Evolutionary conservation across 176 grass and related monocot species (phyloP).

Genomic region (Cenchrus purpureus): DNA sequence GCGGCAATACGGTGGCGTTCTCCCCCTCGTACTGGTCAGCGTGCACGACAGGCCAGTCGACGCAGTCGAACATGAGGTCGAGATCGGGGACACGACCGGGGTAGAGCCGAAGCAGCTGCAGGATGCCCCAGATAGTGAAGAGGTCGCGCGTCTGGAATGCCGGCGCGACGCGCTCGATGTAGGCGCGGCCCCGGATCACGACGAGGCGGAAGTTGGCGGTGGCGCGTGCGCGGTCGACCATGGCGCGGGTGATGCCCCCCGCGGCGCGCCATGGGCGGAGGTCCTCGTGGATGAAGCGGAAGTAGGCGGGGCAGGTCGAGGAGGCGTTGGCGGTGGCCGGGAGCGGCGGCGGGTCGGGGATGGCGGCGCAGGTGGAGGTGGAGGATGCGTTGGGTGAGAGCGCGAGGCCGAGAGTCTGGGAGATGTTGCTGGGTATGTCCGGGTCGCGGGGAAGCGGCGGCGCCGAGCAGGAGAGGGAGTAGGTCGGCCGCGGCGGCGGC

Average conservation of each 20-base stretch:
- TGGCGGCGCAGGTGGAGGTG: constrained; percentile 23
- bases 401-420: constrained; percentile 49
- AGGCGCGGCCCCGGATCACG: constrained; percentile 56
- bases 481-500: constrained; percentile 35
- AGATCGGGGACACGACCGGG: constrained; percentile 78
- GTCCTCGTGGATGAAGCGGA: constrained; percentile 87
- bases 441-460: constrained; percentile 50
- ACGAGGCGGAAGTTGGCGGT: constrained; percentile 76
- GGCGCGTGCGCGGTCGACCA: constrained; percentile 58
- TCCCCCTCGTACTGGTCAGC: constrained; percentile 45
- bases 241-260: constrained; percentile 65
- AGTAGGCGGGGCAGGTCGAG: constrained; percentile 71
- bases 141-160: constrained; percentile 74
- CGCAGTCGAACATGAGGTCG: constrained; percentile 87
- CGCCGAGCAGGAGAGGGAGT: constrained; percentile 52
- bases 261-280: constrained; percentile 75
- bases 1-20: constrained; percentile 58
- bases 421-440: constrained; percentile 52
- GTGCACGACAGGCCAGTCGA: constrained; percentile 64
- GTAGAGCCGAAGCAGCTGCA: constrained; percentile 78
- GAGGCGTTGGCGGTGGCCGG: constrained; percentile 36
- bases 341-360: constrained; percentile 25
- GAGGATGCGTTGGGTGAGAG: constrained; percentile 22
- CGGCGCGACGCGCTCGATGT: constrained; percentile 58
- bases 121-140: constrained; percentile 90